These are phyloP conservation scores for Kwoniella bestiolae DNA, from an alignment of 768 basidiomycete species.

Conservation along the genomic window DNA sequence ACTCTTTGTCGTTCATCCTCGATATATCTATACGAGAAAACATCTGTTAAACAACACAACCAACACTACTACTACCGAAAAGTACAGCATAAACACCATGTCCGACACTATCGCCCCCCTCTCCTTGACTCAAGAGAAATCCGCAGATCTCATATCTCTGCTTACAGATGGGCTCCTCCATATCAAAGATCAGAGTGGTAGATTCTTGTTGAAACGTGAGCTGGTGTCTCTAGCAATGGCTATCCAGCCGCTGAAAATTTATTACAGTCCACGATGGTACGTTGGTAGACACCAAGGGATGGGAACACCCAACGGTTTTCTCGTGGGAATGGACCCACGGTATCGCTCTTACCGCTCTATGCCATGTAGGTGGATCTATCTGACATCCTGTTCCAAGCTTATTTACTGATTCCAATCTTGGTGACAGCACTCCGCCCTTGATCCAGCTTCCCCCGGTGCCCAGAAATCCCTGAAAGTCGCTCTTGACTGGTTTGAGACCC, in stretches of 20 bases:
- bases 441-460: constrained; percentile 28
- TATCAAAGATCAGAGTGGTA: constrained; percentile 64
- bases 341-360: constrained; percentile 49
- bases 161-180: constrained; percentile 59
- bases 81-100: constrained; percentile 9
- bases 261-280: constrained; percentile 61
- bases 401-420: neutral
- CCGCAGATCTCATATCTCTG: constrained; percentile 44
- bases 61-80: neutral
- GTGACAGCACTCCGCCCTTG: constrained; percentile 56
- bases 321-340: constrained; percentile 63
- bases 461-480: constrained; percentile 59
- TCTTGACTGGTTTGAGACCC: constrained; percentile 63
- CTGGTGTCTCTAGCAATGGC: neutral
- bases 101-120: constrained; percentile 17
- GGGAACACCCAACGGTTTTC: constrained; percentile 56
- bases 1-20: neutral
- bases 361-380: constrained; percentile 33
- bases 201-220: constrained; percentile 61
- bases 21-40: neutral
- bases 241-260: constrained; percentile 5
- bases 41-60: neutral
- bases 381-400: neutral
- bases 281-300: constrained; percentile 66
- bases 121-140: constrained; percentile 30